These are phyloP conservation scores for Penicillium sp. DNA, from an alignment of 2,329 filamentous ascomycete species.

Conservation along the genomic window DNA sequence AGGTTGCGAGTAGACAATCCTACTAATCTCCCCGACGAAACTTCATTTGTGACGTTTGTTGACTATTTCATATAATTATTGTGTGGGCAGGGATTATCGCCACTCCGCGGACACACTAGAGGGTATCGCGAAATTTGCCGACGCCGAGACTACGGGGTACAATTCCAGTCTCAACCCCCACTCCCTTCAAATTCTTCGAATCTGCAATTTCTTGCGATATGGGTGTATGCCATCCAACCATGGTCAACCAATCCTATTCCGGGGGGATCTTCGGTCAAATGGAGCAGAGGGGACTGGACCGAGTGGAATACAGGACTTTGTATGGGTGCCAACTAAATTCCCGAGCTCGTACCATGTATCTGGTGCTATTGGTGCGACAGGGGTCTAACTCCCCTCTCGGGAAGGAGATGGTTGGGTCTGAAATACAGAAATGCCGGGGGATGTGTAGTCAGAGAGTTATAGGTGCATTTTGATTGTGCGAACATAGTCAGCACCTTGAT, in stretches of 20 bases:
- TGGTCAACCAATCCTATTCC: constrained; percentile 7
- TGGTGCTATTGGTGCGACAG: background rate
- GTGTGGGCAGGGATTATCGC: background rate
- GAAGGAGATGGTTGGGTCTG: constrained; percentile 6
- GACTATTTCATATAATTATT: background rate
- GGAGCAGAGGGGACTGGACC: constrained; percentile 14
- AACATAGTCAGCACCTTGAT: background rate
- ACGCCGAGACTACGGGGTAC: background rate
- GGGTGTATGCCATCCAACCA: background rate
- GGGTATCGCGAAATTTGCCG: background rate
- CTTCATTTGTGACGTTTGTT: background rate
- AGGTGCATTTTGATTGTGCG: background rate
- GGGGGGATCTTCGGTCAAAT: constrained; percentile 11
- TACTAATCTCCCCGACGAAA: background rate
- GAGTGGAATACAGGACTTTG: background rate
- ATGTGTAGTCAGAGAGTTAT: too few relatives aligned
- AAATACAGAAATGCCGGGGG: background rate
- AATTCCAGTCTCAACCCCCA: background rate
- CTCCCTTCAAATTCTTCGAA: background rate
- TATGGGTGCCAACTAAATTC: constrained; percentile 8
- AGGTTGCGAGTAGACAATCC: background rate
- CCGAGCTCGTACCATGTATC: constrained; percentile 4
- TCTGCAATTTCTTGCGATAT: background rate
- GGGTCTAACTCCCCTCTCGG: background rate
- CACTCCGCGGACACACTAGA: background rate